phyloP scores from a whole-genome alignment of 1,139 yeast genomes.

The Waltiozyma sp. region DNA sequence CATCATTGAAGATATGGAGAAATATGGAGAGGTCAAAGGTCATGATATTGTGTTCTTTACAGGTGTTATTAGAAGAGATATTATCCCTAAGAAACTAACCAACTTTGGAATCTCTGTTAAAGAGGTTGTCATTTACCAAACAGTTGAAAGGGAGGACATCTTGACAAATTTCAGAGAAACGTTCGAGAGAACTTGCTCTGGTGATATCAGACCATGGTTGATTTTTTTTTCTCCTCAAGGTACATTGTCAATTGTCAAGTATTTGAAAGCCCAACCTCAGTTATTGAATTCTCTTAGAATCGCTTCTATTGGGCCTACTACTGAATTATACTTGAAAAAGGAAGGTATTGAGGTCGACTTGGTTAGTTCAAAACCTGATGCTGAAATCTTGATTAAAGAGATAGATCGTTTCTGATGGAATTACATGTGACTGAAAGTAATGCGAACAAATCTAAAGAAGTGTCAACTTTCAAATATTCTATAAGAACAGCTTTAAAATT shows the following conservation, averaged over 20 bases:
- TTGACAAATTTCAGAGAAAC: slow-evolving; percentile 10
- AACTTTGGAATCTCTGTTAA: slow-evolving; percentile 35
- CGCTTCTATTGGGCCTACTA: slow-evolving; percentile 92
- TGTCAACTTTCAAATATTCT: too few species aligned
- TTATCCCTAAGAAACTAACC: slow-evolving; percentile 54
- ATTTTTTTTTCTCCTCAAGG: slow-evolving; percentile 93
- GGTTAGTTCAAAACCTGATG: slow-evolving; percentile 67
- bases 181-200: slow-evolving; percentile 17
- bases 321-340: slow-evolving; percentile 48
- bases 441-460: too few species aligned
- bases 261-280: slow-evolving; percentile 21
- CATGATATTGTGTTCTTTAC: slow-evolving; percentile 58
- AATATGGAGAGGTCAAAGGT: slow-evolving; percentile 4
- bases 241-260: slow-evolving; percentile 47
- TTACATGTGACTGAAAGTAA: too few species aligned
- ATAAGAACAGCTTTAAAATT: too few species aligned
- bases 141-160: slow-evolving; percentile 41
- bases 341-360: slow-evolving; percentile 48
- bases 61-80: slow-evolving; percentile 76
- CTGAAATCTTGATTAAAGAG: slow-evolving; percentile 39
- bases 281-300: slow-evolving; percentile 24
- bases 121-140: slow-evolving; percentile 64
- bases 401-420: slow-evolving; percentile 12
- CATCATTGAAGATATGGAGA: slow-evolving; percentile 34
- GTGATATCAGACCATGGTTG: slow-evolving; percentile 39